A percentile compares a stretch with the other conserved stretches of the same genome.
Evolutionary conservation across 1,284 basidiomycete genomes (phyloP).

Genomic region (Cryptococcus amylolentus): DNA sequence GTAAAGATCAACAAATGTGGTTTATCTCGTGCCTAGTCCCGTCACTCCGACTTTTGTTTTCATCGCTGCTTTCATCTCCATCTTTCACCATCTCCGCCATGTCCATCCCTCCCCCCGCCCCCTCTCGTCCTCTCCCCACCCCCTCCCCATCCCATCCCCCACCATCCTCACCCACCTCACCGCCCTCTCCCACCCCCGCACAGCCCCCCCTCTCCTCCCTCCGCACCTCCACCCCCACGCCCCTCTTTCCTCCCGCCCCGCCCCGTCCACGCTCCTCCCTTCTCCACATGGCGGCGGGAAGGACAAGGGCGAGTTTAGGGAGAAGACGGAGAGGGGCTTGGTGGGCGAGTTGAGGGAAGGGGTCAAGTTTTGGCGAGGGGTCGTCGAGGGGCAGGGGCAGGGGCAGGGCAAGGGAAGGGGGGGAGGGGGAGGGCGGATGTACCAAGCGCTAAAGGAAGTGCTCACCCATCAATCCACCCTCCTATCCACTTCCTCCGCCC

Average conservation of each 20-base stretch:
- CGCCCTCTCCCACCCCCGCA: slow-evolving; percentile 20
- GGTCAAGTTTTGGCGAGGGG: slow-evolving; percentile 9
- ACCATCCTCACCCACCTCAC: slow-evolving; percentile 26
- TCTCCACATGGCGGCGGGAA: slow-evolving; percentile 10
- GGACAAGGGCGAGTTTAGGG: slow-evolving; percentile 19
- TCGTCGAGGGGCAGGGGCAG: slow-evolving; percentile 5
- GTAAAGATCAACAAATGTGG: too few relatives aligned
- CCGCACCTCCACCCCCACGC: slow-evolving; percentile 33
- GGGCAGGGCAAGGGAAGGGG: slow-evolving; percentile 6
- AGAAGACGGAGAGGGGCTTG: not conserved
- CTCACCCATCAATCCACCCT: slow-evolving; percentile 32
- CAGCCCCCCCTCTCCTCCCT: slow-evolving; percentile 17
- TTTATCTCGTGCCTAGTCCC: not conserved
- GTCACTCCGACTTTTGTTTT: not conserved
- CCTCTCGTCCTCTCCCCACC: not conserved
- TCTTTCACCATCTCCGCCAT: not conserved
- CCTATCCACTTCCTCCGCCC: slow-evolving; percentile 18
- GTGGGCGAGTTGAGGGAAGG: slow-evolving; percentile 9
- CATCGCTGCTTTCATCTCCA: not conserved
- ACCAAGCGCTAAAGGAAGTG: slow-evolving; percentile 33
- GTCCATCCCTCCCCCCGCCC: not conserved
- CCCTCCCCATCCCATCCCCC: slow-evolving; percentile 1
- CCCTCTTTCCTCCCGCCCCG: slow-evolving; percentile 15
- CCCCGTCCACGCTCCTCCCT: not conserved
- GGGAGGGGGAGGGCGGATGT: slow-evolving; percentile 17